A percentile compares a stretch with the other conserved stretches of the same genome.
Conservation (phyloP, 768 basidiomycete genomes). For the Harrya chromipes region DNA sequence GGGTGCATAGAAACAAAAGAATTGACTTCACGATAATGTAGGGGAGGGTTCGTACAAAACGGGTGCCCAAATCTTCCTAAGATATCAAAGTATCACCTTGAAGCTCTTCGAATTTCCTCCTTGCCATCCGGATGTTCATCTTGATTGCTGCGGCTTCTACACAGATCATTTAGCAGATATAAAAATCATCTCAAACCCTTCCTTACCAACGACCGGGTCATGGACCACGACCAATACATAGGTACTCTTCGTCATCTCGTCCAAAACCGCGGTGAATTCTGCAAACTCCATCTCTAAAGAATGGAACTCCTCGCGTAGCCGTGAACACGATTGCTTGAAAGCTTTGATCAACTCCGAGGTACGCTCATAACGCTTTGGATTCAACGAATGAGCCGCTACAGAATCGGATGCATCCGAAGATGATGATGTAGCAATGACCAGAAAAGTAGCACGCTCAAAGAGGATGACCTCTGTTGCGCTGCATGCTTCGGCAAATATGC, state of each 20-base stretch:
- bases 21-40: too few relatives aligned
- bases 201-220: slow-evolving; percentile 81
- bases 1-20: background rate
- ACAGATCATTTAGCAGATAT: background rate
- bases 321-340: slow-evolving; percentile 90
- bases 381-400: slow-evolving; percentile 44
- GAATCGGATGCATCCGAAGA: slow-evolving; percentile 38
- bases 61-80: slow-evolving; percentile 8
- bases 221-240: slow-evolving; percentile 89
- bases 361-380: slow-evolving; percentile 76
- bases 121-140: slow-evolving; percentile 84
- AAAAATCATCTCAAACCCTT: background rate
- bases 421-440: slow-evolving; percentile 88
- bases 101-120: slow-evolving; percentile 86
- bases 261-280: slow-evolving; percentile 86
- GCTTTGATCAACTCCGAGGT: slow-evolving; percentile 93
- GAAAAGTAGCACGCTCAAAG: slow-evolving; percentile 96
- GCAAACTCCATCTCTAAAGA: slow-evolving; percentile 83
- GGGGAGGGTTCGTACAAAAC: too few relatives aligned
- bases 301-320: slow-evolving; percentile 80
- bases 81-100: slow-evolving; percentile 62
- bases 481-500: slow-evolving; percentile 82
- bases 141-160: slow-evolving; percentile 85
- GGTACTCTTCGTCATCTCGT: slow-evolving; percentile 90
- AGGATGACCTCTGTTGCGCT: slow-evolving; percentile 92